phyloP scores from a whole-genome alignment of 1,284 basidiomycete genomes.

The Microbotryum intermedium region DNA sequence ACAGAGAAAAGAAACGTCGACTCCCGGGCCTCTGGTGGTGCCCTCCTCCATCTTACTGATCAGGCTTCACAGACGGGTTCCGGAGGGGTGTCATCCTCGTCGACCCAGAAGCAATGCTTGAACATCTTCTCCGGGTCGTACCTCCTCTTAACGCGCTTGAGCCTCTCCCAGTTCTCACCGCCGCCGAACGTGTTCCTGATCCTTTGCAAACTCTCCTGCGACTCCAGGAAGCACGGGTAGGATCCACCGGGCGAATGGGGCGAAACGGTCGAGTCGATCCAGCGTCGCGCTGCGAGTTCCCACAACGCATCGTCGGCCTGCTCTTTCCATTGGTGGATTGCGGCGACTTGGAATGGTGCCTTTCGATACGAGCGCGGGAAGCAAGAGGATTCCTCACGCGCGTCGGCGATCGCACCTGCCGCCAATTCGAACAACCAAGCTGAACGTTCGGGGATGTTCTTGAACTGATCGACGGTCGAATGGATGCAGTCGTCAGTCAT shows the following conservation, averaged over 20 bases:
- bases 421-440: slow-evolving; percentile 81
- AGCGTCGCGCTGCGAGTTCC: slow-evolving; percentile 43
- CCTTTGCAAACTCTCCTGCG: slow-evolving; percentile 42
- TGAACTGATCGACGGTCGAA: slow-evolving; percentile 68
- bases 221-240: slow-evolving; percentile 71
- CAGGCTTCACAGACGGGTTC: too few relatives aligned
- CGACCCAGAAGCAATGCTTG: slow-evolving; percentile 33
- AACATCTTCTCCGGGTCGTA: slow-evolving; percentile 70
- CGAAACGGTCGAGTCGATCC: slow-evolving; percentile 63
- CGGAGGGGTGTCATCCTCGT: not conserved
- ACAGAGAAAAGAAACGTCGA: too few relatives aligned
- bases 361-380: slow-evolving; percentile 66
- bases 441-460: slow-evolving; percentile 66
- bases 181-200: slow-evolving; percentile 51
- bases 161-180: slow-evolving; percentile 59
- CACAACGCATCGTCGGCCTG: slow-evolving; percentile 57
- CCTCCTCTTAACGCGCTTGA: slow-evolving; percentile 57
- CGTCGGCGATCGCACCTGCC: slow-evolving; percentile 68
- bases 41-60: too few relatives aligned
- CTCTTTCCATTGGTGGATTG: slow-evolving; percentile 85
- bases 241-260: slow-evolving; percentile 65
- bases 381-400: slow-evolving; percentile 52
- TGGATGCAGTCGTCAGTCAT: slow-evolving; percentile 78
- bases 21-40: too few relatives aligned
- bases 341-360: slow-evolving; percentile 73